Percentiles rank a stretch among this genome's conserved stretches.
phyloP scores from a whole-genome alignment of 2,329 filamentous ascomycete genomes.

The Tolypocladium inflatum region DNA sequence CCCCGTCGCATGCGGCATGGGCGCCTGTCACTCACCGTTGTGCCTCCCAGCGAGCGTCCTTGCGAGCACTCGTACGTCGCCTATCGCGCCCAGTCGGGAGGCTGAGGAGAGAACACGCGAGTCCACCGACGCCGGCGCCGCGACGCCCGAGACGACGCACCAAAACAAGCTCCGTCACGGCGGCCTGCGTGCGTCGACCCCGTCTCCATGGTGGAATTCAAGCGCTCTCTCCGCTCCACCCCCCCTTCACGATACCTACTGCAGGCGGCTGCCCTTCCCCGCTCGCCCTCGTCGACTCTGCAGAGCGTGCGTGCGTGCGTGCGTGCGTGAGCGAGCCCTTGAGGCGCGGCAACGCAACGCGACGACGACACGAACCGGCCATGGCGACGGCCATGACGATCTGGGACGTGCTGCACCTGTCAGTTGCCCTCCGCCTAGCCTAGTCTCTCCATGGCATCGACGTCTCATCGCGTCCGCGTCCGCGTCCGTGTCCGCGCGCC shows the following conservation, averaged over 20 bases:
- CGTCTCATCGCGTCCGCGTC: slow-evolving; percentile 8
- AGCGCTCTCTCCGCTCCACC: background rate
- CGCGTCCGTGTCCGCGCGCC: background rate
- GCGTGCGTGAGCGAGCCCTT: background rate
- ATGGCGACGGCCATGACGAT: background rate
- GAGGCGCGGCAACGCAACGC: background rate
- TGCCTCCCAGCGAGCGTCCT: background rate
- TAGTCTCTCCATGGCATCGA: background rate
- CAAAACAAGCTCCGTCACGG: background rate
- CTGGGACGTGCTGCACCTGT: background rate
- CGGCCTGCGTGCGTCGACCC: background rate
- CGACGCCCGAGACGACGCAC: background rate
- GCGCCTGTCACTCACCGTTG: background rate
- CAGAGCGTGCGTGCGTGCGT: background rate
- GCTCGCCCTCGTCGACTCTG: background rate
- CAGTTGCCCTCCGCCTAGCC: background rate
- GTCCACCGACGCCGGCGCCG: background rate
- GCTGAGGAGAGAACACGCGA: background rate
- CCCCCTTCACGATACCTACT: background rate
- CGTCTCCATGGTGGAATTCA: background rate
- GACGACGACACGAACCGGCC: background rate
- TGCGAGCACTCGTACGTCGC: background rate
- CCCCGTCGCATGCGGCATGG: background rate
- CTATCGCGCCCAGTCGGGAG: background rate
- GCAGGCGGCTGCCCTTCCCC: background rate